Conservation (phyloP, 768 basidiomycete genomes). For the Boletus subcaerulescens region DNA sequence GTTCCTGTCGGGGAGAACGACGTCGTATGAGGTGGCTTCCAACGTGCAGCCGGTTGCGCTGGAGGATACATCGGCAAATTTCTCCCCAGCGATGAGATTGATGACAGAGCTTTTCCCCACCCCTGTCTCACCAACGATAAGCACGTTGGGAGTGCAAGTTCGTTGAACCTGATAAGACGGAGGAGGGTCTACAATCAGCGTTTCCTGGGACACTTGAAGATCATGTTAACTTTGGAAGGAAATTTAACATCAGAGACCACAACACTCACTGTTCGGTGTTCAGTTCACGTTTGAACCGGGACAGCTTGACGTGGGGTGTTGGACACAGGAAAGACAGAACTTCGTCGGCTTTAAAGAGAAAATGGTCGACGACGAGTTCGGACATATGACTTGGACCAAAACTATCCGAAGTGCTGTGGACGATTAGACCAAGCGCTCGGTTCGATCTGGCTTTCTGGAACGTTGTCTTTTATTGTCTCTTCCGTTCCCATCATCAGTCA, state of each 20-base stretch:
- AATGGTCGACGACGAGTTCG: not conserved
- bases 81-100: conserved; percentile 35
- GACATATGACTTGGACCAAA: not conserved
- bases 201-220: conserved; percentile 5
- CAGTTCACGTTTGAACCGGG: not conserved
- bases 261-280: conserved; percentile 9
- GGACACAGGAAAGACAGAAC: not conserved
- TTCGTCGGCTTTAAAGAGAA: conserved; percentile 8
- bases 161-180: conserved; percentile 14
- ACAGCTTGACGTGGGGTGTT: not conserved
- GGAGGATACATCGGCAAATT: conserved; percentile 27
- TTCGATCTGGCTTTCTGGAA: not conserved
- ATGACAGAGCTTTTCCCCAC: conserved; percentile 40
- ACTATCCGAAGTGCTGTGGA: not conserved
- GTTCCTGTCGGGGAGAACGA: conserved; percentile 13
- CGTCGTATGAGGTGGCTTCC: conserved; percentile 21
- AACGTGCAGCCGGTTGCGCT: conserved; percentile 35
- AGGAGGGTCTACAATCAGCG: not conserved
- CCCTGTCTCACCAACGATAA: conserved; percentile 33
- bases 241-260: not conserved
- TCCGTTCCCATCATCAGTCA: not conserved
- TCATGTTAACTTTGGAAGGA: not conserved
- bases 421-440: not conserved
- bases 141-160: conserved; percentile 30
- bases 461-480: not conserved